Conservation (phyloP, 2,329 filamentous ascomycete species). For the Cladosporium sp. region DNA sequence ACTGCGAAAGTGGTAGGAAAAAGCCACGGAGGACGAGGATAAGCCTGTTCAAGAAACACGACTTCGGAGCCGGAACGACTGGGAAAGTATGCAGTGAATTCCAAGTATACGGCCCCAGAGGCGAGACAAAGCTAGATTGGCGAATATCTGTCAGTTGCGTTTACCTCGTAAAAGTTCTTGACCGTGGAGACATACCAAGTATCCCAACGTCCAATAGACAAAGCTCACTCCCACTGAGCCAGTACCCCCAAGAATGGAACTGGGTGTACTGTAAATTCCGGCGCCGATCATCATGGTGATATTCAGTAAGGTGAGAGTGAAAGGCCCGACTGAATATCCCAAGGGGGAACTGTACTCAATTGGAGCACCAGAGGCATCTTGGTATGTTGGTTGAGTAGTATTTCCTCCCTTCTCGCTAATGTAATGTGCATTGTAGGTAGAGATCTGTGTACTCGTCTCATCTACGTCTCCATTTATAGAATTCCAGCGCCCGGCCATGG, state of each 20-base stretch:
- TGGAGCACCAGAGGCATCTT: constrained; percentile 59
- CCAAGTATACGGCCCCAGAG: constrained; percentile 52
- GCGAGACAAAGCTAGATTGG: not conserved
- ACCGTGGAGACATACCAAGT: constrained; percentile 48
- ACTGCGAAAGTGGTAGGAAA: constrained; percentile 63
- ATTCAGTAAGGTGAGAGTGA: constrained; percentile 53
- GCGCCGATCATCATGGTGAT: constrained; percentile 60
- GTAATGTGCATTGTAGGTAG: constrained; percentile 41
- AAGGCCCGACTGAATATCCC: constrained; percentile 54
- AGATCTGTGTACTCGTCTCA: not conserved
- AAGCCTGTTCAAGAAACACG: constrained; percentile 66
- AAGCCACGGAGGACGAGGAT: constrained; percentile 59
- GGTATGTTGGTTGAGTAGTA: constrained; percentile 48
- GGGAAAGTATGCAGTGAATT: constrained; percentile 62
- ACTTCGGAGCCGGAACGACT: constrained; percentile 59
- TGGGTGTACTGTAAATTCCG: constrained; percentile 19
- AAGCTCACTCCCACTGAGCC: constrained; percentile 60
- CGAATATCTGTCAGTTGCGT: not conserved
- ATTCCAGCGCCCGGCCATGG: not conserved
- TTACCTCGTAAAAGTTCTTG: too few relatives aligned
- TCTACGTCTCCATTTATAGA: not conserved
- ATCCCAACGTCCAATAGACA: constrained; percentile 63
- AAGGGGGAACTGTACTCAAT: constrained; percentile 57
- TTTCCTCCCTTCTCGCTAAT: constrained; percentile 46
- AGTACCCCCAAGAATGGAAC: constrained; percentile 55